These are phyloP conservation scores for Euphorbia schlechtendalii DNA, from an alignment of 441 rosid species.

Conservation along the genomic window DNA sequence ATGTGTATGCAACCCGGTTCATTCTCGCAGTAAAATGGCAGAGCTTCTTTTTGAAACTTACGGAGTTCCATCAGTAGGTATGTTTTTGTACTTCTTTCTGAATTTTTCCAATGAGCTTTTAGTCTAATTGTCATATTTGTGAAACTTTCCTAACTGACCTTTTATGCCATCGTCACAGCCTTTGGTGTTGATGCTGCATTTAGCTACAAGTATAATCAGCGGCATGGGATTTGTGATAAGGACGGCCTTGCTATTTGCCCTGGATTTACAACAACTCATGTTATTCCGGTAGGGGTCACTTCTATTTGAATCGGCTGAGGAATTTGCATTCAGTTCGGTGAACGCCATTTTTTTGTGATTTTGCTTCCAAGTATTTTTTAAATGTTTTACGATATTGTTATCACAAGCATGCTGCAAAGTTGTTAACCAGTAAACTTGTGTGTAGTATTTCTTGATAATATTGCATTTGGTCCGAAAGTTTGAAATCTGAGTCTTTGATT, in stretches of 20 bases:
- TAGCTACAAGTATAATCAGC: conserved; percentile 86
- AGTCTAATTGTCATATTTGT: conserved; percentile 1
- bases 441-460: neutral
- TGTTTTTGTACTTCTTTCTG: neutral
- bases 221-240: conserved; percentile 59
- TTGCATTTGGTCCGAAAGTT: neutral
- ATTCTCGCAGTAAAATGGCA: conserved; percentile 93
- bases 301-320: conserved; percentile 5
- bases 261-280: conserved; percentile 77
- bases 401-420: neutral
- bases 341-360: neutral
- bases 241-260: conserved; percentile 86
- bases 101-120: no score
- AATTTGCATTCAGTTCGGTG: neutral
- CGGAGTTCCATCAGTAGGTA: conserved; percentile 95
- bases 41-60: conserved; percentile 91
- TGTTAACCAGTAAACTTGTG: neutral
- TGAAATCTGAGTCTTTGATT: neutral
- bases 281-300: conserved; percentile 64
- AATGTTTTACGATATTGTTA: neutral
- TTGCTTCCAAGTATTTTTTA: neutral
- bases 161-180: conserved; percentile 36
- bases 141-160: conserved; percentile 18
- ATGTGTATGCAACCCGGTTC: conserved; percentile 87
- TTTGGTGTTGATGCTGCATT: conserved; percentile 96